Evolutionary conservation across 164 flowering plant species (phyloP).

Genomic region (Pachysandra terminalis): DNA sequence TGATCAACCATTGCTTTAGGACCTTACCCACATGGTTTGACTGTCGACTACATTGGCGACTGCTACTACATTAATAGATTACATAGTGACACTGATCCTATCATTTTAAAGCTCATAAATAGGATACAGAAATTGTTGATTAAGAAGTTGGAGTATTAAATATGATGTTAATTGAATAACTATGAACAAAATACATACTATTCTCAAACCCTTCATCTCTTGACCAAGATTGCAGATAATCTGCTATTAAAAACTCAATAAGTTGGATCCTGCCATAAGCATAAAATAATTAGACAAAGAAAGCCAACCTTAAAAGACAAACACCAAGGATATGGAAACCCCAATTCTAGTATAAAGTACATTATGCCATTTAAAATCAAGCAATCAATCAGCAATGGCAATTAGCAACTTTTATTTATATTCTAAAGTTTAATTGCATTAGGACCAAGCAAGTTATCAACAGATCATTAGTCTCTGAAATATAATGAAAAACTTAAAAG

Average conservation of each 20-base stretch:
- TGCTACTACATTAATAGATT: neutral
- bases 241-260: slow-evolving; percentile 69
- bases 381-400: too few relatives aligned
- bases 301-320: neutral
- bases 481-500: too few relatives aligned
- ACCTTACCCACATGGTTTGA: neutral
- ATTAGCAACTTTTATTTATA: too few relatives aligned
- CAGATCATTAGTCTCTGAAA: too few relatives aligned
- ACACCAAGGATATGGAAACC: neutral
- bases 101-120: neutral
- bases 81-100: neutral
- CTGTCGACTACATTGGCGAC: neutral
- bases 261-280: slow-evolving; percentile 79
- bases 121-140: neutral
- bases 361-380: neutral
- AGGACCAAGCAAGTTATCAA: too few relatives aligned
- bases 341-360: neutral
- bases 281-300: neutral
- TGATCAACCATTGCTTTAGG: neutral
- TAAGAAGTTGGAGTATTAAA: neutral
- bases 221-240: slow-evolving; percentile 59
- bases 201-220: slow-evolving; percentile 44
- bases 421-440: too few relatives aligned
- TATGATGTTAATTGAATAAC: neutral
- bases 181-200: slow-evolving; percentile 34